Percentiles rank a stretch among this genome's conserved stretches.
These are phyloP conservation scores for Mycena amicta DNA, from an alignment of 768 basidiomycete species.

Conservation along the genomic window DNA sequence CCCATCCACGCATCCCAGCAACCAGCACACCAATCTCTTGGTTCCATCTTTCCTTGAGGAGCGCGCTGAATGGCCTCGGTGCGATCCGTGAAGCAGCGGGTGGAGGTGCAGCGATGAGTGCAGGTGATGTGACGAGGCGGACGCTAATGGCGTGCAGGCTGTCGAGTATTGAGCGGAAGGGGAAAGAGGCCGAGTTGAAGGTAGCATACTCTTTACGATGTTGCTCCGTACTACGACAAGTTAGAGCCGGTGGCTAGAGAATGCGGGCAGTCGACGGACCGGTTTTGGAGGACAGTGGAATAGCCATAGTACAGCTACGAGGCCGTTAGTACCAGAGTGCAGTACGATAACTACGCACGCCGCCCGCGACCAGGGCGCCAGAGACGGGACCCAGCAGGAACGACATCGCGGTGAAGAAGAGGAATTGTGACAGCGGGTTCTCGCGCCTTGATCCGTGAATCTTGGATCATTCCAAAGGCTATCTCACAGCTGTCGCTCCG, in stretches of 20 bases:
- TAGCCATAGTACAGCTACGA: constrained; percentile 70
- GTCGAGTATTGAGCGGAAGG: not conserved
- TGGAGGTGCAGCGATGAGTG: constrained; percentile 49
- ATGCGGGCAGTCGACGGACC: constrained; percentile 37
- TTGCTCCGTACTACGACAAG: constrained; percentile 49
- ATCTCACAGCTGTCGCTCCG: too few relatives aligned
- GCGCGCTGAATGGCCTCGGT: constrained; percentile 45
- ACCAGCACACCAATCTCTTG: constrained; percentile 52
- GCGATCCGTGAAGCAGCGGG: constrained; percentile 58
- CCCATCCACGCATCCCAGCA: constrained; percentile 46
- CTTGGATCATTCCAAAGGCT: too few relatives aligned
- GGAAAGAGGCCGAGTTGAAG: not conserved
- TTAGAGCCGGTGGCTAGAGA: not conserved
- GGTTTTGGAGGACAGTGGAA: constrained; percentile 62
- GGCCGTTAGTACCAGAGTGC: not conserved
- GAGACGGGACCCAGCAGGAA: constrained; percentile 68
- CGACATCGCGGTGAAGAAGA: constrained; percentile 45
- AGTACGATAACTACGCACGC: constrained; percentile 44
- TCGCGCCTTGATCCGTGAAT: too few relatives aligned
- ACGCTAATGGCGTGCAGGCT: constrained; percentile 54
- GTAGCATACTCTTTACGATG: constrained; percentile 56
- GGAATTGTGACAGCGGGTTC: too few relatives aligned
- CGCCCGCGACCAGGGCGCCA: constrained; percentile 68
- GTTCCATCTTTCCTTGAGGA: constrained; percentile 63
- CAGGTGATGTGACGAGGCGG: constrained; percentile 54